Percentiles rank a stretch among this genome's conserved stretches.
These are phyloP conservation scores for Mycothermus thermophilus DNA, from an alignment of 495 filamentous ascomycete genomes.

Conservation along the genomic window DNA sequence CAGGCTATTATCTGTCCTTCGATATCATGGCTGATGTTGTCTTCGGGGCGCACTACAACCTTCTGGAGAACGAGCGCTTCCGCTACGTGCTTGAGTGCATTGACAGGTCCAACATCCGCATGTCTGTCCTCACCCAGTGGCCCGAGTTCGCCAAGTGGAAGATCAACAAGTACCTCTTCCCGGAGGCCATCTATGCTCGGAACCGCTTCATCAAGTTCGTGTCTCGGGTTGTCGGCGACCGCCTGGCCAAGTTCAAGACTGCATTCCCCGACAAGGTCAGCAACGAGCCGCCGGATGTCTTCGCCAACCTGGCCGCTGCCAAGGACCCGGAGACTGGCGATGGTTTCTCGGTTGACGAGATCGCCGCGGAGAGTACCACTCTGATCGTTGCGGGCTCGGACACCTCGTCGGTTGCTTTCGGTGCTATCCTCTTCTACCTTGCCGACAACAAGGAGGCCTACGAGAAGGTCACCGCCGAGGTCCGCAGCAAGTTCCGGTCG, in stretches of 20 bases:
- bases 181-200: constrained; percentile 12
- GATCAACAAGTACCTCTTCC: constrained; percentile 44
- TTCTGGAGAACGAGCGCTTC: constrained; percentile 45
- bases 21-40: constrained; percentile 58
- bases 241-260: constrained; percentile 35
- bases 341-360: constrained; percentile 48
- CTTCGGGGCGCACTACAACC: constrained; percentile 56
- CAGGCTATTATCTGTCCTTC: constrained; percentile 52
- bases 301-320: constrained; percentile 43
- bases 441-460: constrained; percentile 37
- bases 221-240: constrained; percentile 22
- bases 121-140: constrained; percentile 2
- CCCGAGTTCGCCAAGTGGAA: constrained; percentile 13
- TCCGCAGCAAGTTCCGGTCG: constrained; percentile 33
- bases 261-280: constrained; percentile 41
- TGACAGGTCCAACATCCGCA: constrained; percentile 38
- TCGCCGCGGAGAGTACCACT: constrained; percentile 48
- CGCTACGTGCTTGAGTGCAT: constrained; percentile 44
- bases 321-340: constrained; percentile 47
- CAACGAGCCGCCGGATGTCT: constrained; percentile 37
- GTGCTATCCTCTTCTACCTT: constrained; percentile 53
- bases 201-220: constrained; percentile 3
- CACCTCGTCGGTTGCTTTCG: constrained; percentile 47
- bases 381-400: constrained; percentile 45
- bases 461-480: constrained; percentile 32